Evolutionary conservation across 805 yeast genomes (phyloP).

Genomic region (Metschnikowia cerradonensis): DNA sequence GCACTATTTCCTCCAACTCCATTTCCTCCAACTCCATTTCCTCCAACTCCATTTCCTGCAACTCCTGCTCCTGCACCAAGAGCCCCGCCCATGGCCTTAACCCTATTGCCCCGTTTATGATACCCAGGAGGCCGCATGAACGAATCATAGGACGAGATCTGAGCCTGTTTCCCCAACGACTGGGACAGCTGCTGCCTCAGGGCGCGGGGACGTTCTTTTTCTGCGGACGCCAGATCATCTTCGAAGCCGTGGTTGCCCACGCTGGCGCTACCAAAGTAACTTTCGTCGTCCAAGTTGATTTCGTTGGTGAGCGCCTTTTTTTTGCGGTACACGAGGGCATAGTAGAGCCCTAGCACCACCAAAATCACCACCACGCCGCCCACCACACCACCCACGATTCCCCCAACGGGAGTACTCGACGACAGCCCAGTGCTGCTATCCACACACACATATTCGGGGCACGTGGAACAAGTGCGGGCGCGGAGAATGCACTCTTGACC

Average conservation of each 20-base stretch:
- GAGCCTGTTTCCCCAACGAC: constrained; percentile 12
- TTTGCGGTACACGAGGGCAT: constrained; percentile 30
- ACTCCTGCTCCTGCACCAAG: neutral
- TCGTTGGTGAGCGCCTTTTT: constrained; percentile 30
- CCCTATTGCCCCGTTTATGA: constrained; percentile 3
- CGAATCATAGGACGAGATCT: constrained; percentile 40
- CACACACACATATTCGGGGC: constrained; percentile 14
- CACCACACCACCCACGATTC: constrained; percentile 68
- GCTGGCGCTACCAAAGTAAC: constrained; percentile 9
- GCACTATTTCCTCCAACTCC: neutral
- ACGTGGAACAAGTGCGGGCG: constrained; percentile 13
- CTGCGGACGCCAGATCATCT: constrained; percentile 7
- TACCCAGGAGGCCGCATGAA: constrained; percentile 38
- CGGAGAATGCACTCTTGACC: constrained; percentile 15
- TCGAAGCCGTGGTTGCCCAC: constrained; percentile 1
- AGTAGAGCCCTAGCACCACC: constrained; percentile 32
- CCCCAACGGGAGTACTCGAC: constrained; percentile 32
- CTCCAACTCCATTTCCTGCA: neutral
- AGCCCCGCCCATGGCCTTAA: too few species aligned
- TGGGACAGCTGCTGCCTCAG: constrained; percentile 6
- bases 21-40: neutral
- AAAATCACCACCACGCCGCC: constrained; percentile 54
- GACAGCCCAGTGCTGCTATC: neutral
- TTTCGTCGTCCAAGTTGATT: constrained; percentile 12
- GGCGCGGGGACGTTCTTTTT: constrained; percentile 12